Evolutionary conservation across 495 filamentous ascomycete genomes (phyloP).

Genomic region (Hypomontagnella submonticulosa): DNA sequence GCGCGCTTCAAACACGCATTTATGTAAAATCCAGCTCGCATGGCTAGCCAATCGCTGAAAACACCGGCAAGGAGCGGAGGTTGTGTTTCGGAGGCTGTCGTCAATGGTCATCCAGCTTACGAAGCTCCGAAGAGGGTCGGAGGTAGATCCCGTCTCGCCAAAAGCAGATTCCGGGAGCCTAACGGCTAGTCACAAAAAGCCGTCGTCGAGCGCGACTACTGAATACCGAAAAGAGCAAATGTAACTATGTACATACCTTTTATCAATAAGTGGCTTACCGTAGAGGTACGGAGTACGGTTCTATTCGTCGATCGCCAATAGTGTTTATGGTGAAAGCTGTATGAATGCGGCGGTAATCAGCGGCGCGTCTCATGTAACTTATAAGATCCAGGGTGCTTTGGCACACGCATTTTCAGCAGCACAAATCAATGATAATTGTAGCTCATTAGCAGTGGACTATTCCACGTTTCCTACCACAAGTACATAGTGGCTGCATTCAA

Average conservation of each 20-base stretch:
- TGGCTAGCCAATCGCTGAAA: neutral
- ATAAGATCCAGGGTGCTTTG: neutral
- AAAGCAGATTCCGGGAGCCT: neutral
- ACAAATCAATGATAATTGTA: neutral
- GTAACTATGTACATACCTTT: too few relatives aligned
- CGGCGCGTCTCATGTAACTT: slow-evolving; percentile 6
- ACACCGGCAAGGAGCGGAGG: neutral
- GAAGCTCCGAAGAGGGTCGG: slow-evolving; percentile 34
- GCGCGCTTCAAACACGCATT: neutral
- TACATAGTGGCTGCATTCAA: too few relatives aligned
- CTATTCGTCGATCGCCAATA: too few relatives aligned
- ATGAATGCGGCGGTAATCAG: neutral
- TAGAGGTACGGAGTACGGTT: too few relatives aligned
- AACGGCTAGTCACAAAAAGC: neutral
- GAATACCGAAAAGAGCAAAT: neutral
- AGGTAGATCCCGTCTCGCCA: slow-evolving; percentile 9
- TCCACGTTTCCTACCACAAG: too few relatives aligned
- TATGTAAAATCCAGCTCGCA: neutral
- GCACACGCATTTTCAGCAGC: neutral
- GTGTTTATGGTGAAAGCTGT: neutral
- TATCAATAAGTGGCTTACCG: too few relatives aligned
- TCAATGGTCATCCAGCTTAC: slow-evolving; percentile 4
- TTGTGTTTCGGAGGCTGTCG: neutral
- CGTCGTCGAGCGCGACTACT: neutral
- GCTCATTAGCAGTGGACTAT: neutral